Base-by-base conservation (phyloP, 352 stramenopile genomes). In the Stramenopiles sp. region DNA sequence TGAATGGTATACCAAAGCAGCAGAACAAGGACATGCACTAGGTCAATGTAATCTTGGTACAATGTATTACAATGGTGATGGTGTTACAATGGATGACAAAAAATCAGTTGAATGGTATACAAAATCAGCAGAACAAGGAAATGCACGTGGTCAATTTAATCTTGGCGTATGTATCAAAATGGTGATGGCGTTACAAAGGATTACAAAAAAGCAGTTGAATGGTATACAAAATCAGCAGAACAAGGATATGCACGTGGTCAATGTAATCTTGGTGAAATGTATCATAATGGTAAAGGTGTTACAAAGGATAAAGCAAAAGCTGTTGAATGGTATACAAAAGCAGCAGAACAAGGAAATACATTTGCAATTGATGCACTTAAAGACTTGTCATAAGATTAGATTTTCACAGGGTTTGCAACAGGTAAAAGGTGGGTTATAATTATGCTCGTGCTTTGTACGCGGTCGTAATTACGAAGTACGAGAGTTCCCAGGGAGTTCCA, bases 81-180 rank as follows among this genome's bases (percentile, higher is more conserved):
- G 65, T 33, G 65, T 76, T 76, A 20, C 4, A 13, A 4, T 4
- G 13, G 65, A 76, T 13, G 7, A 13, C 65, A 76, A 76, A 13
- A 76, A 33, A 0, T 86, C 89, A 63, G 80, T 92, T 23, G 73
- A 84, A 20, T 92, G 91, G 83, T 93, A 87, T 87, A 82, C 79
- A 1, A 82, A 81, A 6, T 88, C 89, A 6, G 88, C 88, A 1
- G 81, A 88, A 0, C 83, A 82, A 7, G 87, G 87, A 6, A 87
- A 92, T 84, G 87, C 88, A 84, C 86, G 87, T 0, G 88, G 88
- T 63, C 88, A 85, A 80, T 92, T 88, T 78, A 88, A 92, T 63
- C 78, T 93, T 33, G 89, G 82, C 13, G 88, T 87, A 80, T 93
- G 84, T 93, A 91, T 83, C 83, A 87, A 23, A 80, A 89, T 38